These are phyloP conservation scores for Lepidopterella palustris DNA, from an alignment of 495 filamentous ascomycete genomes.

Conservation along the genomic window DNA sequence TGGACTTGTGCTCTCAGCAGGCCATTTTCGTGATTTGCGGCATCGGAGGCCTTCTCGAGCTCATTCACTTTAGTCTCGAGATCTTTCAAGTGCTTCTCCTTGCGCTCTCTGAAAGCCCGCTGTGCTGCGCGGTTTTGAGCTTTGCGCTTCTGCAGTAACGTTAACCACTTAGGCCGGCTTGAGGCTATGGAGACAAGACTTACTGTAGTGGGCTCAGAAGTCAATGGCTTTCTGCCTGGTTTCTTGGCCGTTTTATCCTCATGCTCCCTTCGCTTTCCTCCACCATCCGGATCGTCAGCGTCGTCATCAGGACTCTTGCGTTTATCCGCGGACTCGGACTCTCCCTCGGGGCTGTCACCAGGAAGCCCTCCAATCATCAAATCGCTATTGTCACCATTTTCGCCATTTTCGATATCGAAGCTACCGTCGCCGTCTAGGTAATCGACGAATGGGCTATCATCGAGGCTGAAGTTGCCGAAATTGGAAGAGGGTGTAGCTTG, in stretches of 20 bases:
- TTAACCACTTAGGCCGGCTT: slow-evolving; percentile 47
- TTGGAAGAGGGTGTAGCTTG: slow-evolving; percentile 40
- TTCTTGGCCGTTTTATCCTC: slow-evolving; percentile 80
- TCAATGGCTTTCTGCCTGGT: slow-evolving; percentile 91
- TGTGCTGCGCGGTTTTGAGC: slow-evolving; percentile 97
- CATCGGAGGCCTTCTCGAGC: slow-evolving; percentile 79
- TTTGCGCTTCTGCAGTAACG: slow-evolving; percentile 77
- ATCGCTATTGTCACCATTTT: slow-evolving; percentile 40
- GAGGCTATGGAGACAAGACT: slow-evolving; percentile 35
- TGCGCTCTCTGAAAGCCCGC: slow-evolving; percentile 92
- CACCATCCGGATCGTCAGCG: slow-evolving; percentile 48
- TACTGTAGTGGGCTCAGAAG: slow-evolving; percentile 92
- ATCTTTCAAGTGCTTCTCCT: slow-evolving; percentile 95
- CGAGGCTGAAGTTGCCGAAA: slow-evolving; percentile 43
- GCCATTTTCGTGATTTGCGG: slow-evolving; percentile 78
- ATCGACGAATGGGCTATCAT: slow-evolving; percentile 79
- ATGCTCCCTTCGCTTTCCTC: slow-evolving; percentile 73
- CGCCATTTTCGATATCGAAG: slow-evolving; percentile 55
- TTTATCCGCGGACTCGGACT: slow-evolving; percentile 71
- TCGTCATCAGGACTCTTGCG: slow-evolving; percentile 66
- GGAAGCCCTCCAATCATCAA: slow-evolving; percentile 75
- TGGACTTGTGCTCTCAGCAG: slow-evolving; percentile 80
- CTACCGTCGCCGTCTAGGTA: slow-evolving; percentile 61
- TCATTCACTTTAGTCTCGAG: slow-evolving; percentile 91
- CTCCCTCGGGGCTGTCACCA: slow-evolving; percentile 46